Percentiles rank a stretch among this genome's conserved stretches.
Evolutionary conservation across 192 early-diverging fungal species (phyloP).

Genomic region (Coemansia brasiliensis): DNA sequence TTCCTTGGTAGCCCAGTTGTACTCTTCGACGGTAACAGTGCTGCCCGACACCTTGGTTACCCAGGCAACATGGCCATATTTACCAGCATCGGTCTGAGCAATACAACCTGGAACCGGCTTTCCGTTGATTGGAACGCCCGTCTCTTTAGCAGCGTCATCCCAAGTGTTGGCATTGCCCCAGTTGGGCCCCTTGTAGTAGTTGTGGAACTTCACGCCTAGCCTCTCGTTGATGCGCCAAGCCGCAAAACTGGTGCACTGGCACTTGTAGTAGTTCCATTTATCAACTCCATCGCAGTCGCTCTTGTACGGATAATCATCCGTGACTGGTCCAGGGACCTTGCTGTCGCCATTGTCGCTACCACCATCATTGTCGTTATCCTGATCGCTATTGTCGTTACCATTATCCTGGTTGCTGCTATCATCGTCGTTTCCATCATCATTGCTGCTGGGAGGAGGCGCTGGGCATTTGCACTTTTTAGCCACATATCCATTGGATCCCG

Average conservation of each 20-base stretch:
- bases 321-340: conserved; percentile 34
- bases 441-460: conserved; percentile 8
- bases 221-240: conserved; percentile 50
- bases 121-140: conserved; percentile 21
- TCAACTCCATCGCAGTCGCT: conserved; percentile 25
- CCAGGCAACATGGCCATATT: conserved; percentile 39
- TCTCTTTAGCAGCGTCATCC: conserved; percentile 18
- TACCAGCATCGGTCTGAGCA: conserved; percentile 31
- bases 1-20: conserved; percentile 25
- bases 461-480: conserved; percentile 15
- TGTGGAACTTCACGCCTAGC: conserved; percentile 43
- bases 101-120: conserved; percentile 21
- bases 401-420: conserved; percentile 6
- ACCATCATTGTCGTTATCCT: too few species aligned
- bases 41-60: conserved; percentile 45
- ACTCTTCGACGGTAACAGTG: conserved; percentile 46
- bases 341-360: conserved; percentile 4
- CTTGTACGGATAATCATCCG: conserved; percentile 44
- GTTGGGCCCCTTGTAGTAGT: conserved; percentile 38
- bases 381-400: conserved; percentile 5
- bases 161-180: conserved; percentile 27
- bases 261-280: conserved; percentile 38
- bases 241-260: conserved; percentile 49
- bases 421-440: not conserved
- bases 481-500: conserved; percentile 34